A percentile compares a stretch with the other conserved stretches of the same genome.
phyloP scores from a whole-genome alignment of 345 rosid genomes.

The Cardamine resedifolia region DNA sequence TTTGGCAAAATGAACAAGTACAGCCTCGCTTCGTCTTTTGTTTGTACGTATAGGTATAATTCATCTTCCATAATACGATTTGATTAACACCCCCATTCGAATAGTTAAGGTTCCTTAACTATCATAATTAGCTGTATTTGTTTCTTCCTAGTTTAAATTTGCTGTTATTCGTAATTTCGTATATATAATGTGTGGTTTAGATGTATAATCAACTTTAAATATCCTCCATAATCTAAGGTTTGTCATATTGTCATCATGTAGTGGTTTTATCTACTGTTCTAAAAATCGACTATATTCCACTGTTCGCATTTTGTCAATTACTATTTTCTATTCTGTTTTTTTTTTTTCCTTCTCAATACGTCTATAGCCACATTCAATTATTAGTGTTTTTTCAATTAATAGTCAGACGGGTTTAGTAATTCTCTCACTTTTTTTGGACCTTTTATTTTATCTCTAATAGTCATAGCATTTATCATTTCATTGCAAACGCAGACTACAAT shows the following conservation, averaged over 20 bases:
- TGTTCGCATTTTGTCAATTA: background rate
- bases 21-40: constrained; percentile 28
- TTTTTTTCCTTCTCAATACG: background rate
- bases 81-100: constrained; percentile 8
- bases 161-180: background rate
- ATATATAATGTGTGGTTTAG: constrained; percentile 13
- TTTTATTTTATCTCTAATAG: background rate
- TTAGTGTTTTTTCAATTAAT: background rate
- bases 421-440: background rate
- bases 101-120: constrained; percentile 25
- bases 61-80: constrained; percentile 24
- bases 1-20: constrained; percentile 14
- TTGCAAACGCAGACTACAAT: background rate
- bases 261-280: constrained; percentile 6
- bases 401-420: background rate
- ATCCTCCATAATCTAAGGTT: constrained; percentile 23
- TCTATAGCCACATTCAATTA: background rate
- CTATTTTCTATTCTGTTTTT: background rate
- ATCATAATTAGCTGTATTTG: constrained; percentile 22
- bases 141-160: background rate
- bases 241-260: constrained; percentile 20
- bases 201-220: constrained; percentile 8
- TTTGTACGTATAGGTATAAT: constrained; percentile 29
- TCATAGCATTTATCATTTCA: background rate
- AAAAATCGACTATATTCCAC: background rate